These are phyloP conservation scores for Candida montana DNA, from an alignment of 805 yeast genomes.

Conservation along the genomic window DNA sequence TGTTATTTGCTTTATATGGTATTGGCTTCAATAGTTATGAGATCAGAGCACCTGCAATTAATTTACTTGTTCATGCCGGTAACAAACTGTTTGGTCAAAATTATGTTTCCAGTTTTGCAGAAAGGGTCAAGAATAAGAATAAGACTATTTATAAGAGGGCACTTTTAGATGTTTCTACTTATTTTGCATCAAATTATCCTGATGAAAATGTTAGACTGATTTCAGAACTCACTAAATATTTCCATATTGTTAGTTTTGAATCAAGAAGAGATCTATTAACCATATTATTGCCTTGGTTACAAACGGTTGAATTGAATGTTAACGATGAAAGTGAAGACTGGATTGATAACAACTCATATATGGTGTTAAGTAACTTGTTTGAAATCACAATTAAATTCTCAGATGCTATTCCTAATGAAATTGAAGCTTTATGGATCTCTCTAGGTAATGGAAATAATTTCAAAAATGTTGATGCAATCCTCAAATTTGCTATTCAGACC, in stretches of 20 bases:
- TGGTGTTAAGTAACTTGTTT: conserved; percentile 76
- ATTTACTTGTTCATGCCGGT: conserved; percentile 65
- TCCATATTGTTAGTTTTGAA: conserved; percentile 51
- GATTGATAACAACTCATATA: conserved; percentile 38
- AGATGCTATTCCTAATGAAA: conserved; percentile 72
- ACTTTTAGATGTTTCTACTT: conserved; percentile 69
- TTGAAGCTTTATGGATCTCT: conserved; percentile 94
- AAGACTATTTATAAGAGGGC: conserved; percentile 85
- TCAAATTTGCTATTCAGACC: conserved; percentile 62
- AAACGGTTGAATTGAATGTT: conserved; percentile 59
- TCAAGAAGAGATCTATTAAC: conserved; percentile 76
- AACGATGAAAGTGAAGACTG: conserved; percentile 30
- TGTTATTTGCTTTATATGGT: conserved; percentile 73
- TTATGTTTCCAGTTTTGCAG: conserved; percentile 53
- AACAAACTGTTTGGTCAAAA: conserved; percentile 48
- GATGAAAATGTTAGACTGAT: conserved; percentile 57
- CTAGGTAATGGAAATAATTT: conserved; percentile 70
- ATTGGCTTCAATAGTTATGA: conserved; percentile 67
- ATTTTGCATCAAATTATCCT: conserved; percentile 59
- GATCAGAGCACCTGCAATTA: conserved; percentile 68
- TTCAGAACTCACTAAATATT: conserved; percentile 66
- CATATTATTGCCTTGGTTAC: conserved; percentile 89
- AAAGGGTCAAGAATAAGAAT: conserved; percentile 67
- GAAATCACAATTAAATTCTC: conserved; percentile 81
- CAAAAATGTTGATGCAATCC: conserved; percentile 63